A percentile compares a stretch with the other conserved stretches of the same genome.
Conservation (phyloP, 2,329 filamentous ascomycete species). For the Seiridium unicorne region DNA sequence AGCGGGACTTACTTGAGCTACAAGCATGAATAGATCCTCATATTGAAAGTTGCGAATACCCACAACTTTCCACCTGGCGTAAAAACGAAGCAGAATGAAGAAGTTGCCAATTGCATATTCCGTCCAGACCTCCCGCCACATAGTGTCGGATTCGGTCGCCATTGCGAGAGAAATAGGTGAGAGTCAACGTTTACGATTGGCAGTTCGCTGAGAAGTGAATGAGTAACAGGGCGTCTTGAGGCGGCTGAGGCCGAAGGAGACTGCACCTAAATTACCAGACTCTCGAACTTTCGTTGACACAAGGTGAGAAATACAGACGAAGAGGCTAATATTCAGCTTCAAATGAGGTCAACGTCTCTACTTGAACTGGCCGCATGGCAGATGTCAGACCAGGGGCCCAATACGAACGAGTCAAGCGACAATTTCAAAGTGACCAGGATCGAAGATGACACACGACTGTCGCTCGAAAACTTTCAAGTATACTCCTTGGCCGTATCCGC, state of each 20-base stretch:
- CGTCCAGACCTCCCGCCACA: slow-evolving; percentile 3
- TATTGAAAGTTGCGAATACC: slow-evolving; percentile 1
- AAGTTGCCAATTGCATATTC: slow-evolving; percentile 7
- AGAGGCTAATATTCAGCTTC: background rate
- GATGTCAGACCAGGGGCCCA: background rate
- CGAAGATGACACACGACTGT: too few relatives aligned
- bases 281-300: background rate
- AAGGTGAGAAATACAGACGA: background rate
- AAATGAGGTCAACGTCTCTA: background rate
- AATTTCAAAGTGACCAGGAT: too few relatives aligned
- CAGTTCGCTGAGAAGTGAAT: background rate
- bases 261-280: background rate
- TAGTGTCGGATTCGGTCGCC: background rate
- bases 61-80: slow-evolving; percentile 1
- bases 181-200: background rate
- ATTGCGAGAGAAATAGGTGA: background rate
- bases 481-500: too few relatives aligned
- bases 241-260: too few relatives aligned
- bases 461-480: too few relatives aligned
- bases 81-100: slow-evolving; percentile 5
- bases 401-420: too few relatives aligned
- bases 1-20: background rate
- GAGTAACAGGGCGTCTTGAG: background rate
- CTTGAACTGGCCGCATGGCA: background rate
- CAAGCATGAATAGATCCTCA: slow-evolving; percentile 5